Base-by-base conservation (phyloP, 2,329 filamentous ascomycete genomes). In the Leptographium wingfieldii region DNA sequence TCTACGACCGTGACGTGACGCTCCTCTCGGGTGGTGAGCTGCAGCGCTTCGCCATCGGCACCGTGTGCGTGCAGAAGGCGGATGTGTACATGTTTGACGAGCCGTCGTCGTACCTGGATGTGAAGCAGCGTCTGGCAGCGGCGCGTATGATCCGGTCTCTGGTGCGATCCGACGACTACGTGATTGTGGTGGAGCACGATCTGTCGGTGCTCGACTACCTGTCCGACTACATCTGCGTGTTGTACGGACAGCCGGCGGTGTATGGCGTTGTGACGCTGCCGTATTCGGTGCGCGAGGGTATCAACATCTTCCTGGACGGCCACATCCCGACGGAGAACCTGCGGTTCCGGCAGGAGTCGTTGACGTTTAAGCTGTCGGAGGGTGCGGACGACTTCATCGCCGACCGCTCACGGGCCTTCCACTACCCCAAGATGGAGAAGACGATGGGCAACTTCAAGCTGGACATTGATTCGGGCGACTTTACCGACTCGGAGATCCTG, bases 81-180 rank as follows among this genome's bases (percentile, higher is more conserved):
- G 94, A 99, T 73, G 90, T 95, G 77, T 99, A 99, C 81, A 97
- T 99, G 94, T 99, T 99, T 69, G 94, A 99, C 74, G 94, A 99
- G 78, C 95, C 95, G 22, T 97, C 92, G 49, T 99, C 94, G 46
- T 99, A 96, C 75, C 83, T 99, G 61, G 95, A 99, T 87, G 94
- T 99, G 71, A 97, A 97, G 82, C 94, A 99, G 77, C 89, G 94
- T 86, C 79, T 99, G 66, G 88, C 87, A 67, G 94, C 95, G 64
- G 92, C 90, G 68, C 84, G 87, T 67, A 89, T 95, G 67, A 97
- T 99, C 68, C 91, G 94, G 66, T 92, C 90, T 64, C 84, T 99
- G 56, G 83, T 96, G 59, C 83, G 89, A 55, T 84, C 90, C 55
- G 83, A 96, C 68, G 90, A 95, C 77, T 99, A 97, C 71, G 89